Evolutionary conservation across 164 flowering plant genomes (phyloP).

Genomic region (Taxillus chinensis): DNA sequence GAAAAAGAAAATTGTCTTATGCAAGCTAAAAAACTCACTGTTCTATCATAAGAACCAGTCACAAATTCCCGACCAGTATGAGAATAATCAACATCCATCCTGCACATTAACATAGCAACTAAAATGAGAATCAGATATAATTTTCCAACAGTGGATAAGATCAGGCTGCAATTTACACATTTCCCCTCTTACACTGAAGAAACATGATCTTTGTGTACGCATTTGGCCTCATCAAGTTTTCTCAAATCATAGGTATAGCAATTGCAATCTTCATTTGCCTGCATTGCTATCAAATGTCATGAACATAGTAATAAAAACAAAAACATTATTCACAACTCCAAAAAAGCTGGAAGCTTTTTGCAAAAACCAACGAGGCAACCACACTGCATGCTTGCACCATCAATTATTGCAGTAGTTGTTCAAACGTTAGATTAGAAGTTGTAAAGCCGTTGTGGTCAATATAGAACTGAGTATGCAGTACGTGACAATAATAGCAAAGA

Average conservation of each 20-base stretch:
- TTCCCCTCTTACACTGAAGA: conserved; percentile 75
- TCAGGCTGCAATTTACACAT: neutral
- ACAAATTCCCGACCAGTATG: conserved; percentile 98
- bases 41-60: conserved; percentile 93
- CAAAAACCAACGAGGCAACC: too few species aligned
- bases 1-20: neutral
- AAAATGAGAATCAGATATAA: neutral
- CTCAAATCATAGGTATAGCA: conserved; percentile 87
- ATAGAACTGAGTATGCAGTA: too few species aligned
- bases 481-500: too few species aligned
- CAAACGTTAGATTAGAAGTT: too few species aligned
- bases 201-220: conserved; percentile 89
- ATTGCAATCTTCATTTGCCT: conserved; percentile 96
- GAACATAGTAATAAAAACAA: neutral
- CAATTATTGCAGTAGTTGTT: too few species aligned
- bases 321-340: too few species aligned
- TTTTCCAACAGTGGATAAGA: neutral
- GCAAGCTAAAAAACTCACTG: conserved; percentile 42
- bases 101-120: conserved; percentile 17
- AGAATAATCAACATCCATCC: conserved; percentile 97
- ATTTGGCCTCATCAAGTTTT: conserved; percentile 75
- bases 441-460: too few species aligned
- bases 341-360: too few species aligned
- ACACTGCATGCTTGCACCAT: too few species aligned
- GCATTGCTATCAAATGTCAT: conserved; percentile 6